Evolutionary conservation across 495 filamentous ascomycete genomes (phyloP), one percentile per base, ranked within the genome.

Genomic region (Xylaria acuta): DNA sequence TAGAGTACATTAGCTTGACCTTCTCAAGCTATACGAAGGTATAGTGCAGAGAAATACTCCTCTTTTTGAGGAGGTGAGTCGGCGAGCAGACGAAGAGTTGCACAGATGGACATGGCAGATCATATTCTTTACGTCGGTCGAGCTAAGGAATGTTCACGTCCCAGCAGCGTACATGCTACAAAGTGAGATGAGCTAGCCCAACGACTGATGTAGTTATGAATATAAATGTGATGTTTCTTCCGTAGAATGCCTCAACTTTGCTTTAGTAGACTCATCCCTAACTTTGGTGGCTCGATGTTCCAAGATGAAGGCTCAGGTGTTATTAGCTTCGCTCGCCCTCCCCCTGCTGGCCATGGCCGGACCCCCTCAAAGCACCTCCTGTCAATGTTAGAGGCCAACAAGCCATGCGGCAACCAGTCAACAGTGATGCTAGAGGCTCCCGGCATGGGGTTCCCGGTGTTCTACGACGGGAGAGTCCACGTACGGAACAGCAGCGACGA

Each of bases 351-450:
- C 53, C 9, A 5, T 56, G 18, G 53, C 53, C 53, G 53, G 53
- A 56, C 18, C 32, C 59, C 30, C 9, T 34, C 59, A 2, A 34
- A 41, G 22, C 20, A 41, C 5, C 22, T 63, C 16, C 59, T 63
- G 7, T 63, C 59, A 5, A 63, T 63, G 59, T 18, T 63, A 36
- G 59, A 63, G 8, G 59, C 59, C 34, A 12, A 41, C 59, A 63
- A 63, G 16, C 34, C 41, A 36, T 63, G 59, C 59, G 59, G 38
- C 38, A 63, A 40, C 38, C 7, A 38, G 16, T 63, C 59, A 5
- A 63, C 59, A 11, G 34, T 63, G 59, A 41, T n/a, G n/a, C 59
- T 63, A 1, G 18, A 36, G 22, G 59, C 38, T n/a, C 59, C 59
- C 32, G 34, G 34, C n/a, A 64, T 14, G 62, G 62, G 62, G 8